phyloP scores from a whole-genome alignment of 768 basidiomycete genomes.

The Lyophyllum shimeji region DNA sequence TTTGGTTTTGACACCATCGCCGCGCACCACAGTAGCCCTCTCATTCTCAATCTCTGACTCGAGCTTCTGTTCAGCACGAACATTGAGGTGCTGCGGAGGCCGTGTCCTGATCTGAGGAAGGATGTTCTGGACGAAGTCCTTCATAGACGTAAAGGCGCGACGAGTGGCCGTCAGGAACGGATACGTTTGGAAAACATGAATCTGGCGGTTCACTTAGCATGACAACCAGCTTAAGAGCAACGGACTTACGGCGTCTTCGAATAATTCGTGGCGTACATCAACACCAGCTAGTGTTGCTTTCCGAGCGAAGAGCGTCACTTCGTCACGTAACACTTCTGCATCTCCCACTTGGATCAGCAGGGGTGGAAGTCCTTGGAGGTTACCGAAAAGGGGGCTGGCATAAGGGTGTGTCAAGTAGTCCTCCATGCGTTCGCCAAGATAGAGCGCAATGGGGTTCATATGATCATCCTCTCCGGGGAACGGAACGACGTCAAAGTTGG shows the following conservation, averaged over 20 bases:
- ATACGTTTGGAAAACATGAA: constrained; percentile 91
- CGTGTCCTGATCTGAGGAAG: constrained; percentile 54
- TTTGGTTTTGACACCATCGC: constrained; percentile 65
- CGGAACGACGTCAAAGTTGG: constrained; percentile 80
- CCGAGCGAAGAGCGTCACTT: constrained; percentile 87
- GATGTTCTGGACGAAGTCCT: constrained; percentile 61
- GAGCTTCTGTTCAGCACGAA: constrained; percentile 56
- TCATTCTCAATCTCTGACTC: constrained; percentile 73
- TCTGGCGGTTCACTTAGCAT: constrained; percentile 37
- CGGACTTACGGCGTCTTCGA: constrained; percentile 80
- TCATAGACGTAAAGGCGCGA: constrained; percentile 70
- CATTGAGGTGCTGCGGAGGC: constrained; percentile 52
- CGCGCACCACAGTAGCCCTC: constrained; percentile 64
- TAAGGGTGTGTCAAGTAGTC: constrained; percentile 94
- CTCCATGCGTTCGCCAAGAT: constrained; percentile 80
- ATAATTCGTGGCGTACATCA: constrained; percentile 82
- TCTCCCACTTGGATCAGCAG: constrained; percentile 91
- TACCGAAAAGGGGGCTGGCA: constrained; percentile 91
- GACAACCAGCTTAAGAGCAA: neutral
- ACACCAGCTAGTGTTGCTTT: constrained; percentile 90
- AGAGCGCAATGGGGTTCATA: constrained; percentile 91
- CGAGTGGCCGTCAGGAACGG: constrained; percentile 70
- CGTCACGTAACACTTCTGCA: constrained; percentile 93
- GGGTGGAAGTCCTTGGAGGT: constrained; percentile 84
- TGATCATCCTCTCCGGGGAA: constrained; percentile 75